Evolutionary conservation across 176 grass and related monocot species (phyloP).

Genomic region (Urochloa ruziziensis): DNA sequence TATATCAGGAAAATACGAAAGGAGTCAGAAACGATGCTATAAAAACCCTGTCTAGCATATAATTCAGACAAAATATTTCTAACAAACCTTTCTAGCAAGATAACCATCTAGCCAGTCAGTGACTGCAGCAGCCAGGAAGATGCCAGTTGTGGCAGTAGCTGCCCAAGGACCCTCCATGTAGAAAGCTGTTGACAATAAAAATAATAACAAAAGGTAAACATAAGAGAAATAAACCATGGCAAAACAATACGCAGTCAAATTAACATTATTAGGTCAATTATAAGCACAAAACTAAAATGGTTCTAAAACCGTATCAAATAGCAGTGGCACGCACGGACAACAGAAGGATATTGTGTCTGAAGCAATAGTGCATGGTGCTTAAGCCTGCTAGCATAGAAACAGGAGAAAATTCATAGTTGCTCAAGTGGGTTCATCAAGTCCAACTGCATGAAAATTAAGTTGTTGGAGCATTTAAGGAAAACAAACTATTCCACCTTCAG

Average conservation of each 20-base stretch:
- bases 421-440: neutral
- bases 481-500: neutral
- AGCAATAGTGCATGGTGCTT: conserved; percentile 4
- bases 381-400: neutral
- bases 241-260: neutral
- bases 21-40: neutral
- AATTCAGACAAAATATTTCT: conserved; percentile 17
- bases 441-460: conserved; percentile 4
- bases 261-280: conserved; percentile 4
- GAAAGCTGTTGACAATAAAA: conserved; percentile 62
- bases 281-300: conserved; percentile 1
- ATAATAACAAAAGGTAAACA: neutral
- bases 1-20: conserved; percentile 17
- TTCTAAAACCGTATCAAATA: neutral
- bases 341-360: neutral
- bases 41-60: conserved; percentile 14
- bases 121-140: conserved; percentile 86
- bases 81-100: conserved; percentile 89
- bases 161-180: conserved; percentile 81
- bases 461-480: neutral
- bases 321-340: neutral
- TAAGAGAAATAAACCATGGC: neutral
- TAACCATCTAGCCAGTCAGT: conserved; percentile 99
- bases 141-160: conserved; percentile 84
- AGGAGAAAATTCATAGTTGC: neutral